Evolutionary conservation across 176 grass and related monocot species (phyloP).

Genomic region (Metroxylon sagu): DNA sequence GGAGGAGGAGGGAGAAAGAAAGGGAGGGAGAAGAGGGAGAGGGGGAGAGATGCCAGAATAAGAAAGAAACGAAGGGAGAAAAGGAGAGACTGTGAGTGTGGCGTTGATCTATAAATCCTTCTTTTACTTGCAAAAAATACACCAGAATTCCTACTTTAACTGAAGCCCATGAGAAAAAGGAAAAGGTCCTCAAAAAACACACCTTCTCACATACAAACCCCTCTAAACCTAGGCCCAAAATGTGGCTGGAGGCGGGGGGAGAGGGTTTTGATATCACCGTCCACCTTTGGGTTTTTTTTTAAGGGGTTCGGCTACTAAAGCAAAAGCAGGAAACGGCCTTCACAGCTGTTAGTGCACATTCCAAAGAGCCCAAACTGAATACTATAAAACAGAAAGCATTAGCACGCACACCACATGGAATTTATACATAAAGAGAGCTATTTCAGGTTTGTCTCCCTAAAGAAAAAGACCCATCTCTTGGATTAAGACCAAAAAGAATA

Average conservation of each 20-base stretch:
- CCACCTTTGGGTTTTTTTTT: slow-evolving; percentile 17
- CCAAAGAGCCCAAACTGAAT: slow-evolving; percentile 24
- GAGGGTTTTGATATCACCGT: background rate
- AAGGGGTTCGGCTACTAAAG: slow-evolving; percentile 28
- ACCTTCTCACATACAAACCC: slow-evolving; percentile 36
- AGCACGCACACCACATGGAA: background rate
- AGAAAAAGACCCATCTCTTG: slow-evolving; percentile 3
- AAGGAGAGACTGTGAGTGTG: slow-evolving; percentile 4
- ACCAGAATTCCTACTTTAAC: slow-evolving; percentile 74
- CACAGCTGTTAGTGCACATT: slow-evolving; percentile 55
- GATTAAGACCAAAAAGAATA: slow-evolving; percentile 9
- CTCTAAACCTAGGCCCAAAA: slow-evolving; percentile 39
- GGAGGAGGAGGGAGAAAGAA: slow-evolving; percentile 1
- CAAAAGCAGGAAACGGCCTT: slow-evolving; percentile 29
- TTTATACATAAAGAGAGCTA: background rate
- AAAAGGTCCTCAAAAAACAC: slow-evolving; percentile 37
- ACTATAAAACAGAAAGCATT: slow-evolving; percentile 7
- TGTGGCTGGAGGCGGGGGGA: slow-evolving; percentile 14
- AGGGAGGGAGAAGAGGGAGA: slow-evolving; percentile 22
- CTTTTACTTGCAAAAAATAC: slow-evolving; percentile 48
- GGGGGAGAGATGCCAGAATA: background rate
- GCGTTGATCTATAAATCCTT: slow-evolving; percentile 41
- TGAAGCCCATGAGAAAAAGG: slow-evolving; percentile 39
- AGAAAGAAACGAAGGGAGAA: slow-evolving; percentile 9
- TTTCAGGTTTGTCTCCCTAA: slow-evolving; percentile 27